A percentile compares a stretch with the other conserved stretches of the same genome.
Evolutionary conservation across 2,329 filamentous ascomycete genomes (phyloP).

Genomic region (Fusarium keratoplasticum): DNA sequence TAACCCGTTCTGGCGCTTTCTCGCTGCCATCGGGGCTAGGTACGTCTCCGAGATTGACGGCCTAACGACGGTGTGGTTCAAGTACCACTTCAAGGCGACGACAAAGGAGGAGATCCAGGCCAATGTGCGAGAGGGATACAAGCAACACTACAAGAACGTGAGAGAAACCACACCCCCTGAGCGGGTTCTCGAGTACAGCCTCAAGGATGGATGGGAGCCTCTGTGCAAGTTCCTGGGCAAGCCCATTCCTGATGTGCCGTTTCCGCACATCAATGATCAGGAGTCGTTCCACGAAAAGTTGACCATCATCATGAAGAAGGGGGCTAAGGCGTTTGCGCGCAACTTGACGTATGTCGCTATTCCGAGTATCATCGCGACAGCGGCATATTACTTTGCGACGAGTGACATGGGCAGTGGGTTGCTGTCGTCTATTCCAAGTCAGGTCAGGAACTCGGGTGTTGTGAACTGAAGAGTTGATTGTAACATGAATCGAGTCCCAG

Average conservation of each 20-base stretch:
- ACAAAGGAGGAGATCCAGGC: neutral
- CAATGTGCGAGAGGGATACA: neutral
- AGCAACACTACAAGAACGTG: slow-evolving; percentile 12
- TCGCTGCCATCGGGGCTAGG: neutral
- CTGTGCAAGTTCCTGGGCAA: slow-evolving; percentile 27
- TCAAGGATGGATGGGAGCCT: slow-evolving; percentile 21
- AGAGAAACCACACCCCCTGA: slow-evolving; percentile 2
- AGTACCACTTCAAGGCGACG: neutral
- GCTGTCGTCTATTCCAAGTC: neutral
- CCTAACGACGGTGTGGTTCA: neutral
- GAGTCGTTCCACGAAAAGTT: slow-evolving; percentile 22
- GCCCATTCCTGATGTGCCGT: slow-evolving; percentile 6
- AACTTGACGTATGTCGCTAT: slow-evolving; percentile 5
- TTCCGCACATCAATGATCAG: slow-evolving; percentile 14
- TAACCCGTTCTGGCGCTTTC: slow-evolving; percentile 7
- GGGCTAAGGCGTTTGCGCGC: neutral
- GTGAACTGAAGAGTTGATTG: neutral
- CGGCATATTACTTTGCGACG: slow-evolving; percentile 2
- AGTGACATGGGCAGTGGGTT: neutral
- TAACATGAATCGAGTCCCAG: neutral
- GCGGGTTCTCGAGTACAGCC: slow-evolving; percentile 17
- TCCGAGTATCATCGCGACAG: neutral
- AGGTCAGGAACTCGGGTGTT: neutral
- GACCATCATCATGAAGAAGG: slow-evolving; percentile 13
- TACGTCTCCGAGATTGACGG: neutral